Base-by-base conservation (phyloP, 2,329 filamentous ascomycete species). In the Hypocrella siamensis region DNA sequence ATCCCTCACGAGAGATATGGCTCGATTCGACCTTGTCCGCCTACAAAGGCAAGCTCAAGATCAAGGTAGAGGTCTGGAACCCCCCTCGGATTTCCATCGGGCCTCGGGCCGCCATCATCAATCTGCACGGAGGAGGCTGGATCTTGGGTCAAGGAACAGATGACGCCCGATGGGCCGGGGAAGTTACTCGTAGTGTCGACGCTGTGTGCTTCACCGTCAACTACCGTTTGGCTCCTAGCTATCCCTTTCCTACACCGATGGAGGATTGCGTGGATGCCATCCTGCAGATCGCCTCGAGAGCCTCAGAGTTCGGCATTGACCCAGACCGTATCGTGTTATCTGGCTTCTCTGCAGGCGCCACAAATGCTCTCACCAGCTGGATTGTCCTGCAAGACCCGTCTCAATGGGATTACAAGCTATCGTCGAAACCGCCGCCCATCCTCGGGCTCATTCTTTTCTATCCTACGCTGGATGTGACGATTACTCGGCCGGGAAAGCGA, bases 111-210 rank as follows among this genome's bases (percentile, higher is more conserved):
- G 67, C 67, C 14, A 59, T 79, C 18, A 60, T 79, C 41, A 75
- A 77, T 46, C 75, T 75, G 43, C 75, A 80, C 43, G 75, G 75
- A 17, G 75, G 75, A 16, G 75, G 75, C 5, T 79, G 76, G 52
- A 69, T 73, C 6, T 52, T 78, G 19, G 75, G 75, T 10, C 61
- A 62, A 29, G 70, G 65, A 4, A 74, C 68, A 4, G 70, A 79
- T 45, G 75, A 79, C 44, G 65, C 70, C 11, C 61, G 71, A 26
- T 78, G 73, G 59, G 69, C 66, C 5, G 58, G 63, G 4, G 55
- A 61, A 22, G 63, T 75, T 4, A 52, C 67, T 25, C 52, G 64
- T 17, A 54, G 60, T 4, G 54, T 67, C 10, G 61, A 69, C 32
- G 70, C 67, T 18, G 57, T 79, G 16, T 63, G 77, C 33, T 65